Evolutionary conservation across 768 basidiomycete species (phyloP), one percentile per base, ranked within the genome.

Genomic region (Agrocybe praecox): DNA sequence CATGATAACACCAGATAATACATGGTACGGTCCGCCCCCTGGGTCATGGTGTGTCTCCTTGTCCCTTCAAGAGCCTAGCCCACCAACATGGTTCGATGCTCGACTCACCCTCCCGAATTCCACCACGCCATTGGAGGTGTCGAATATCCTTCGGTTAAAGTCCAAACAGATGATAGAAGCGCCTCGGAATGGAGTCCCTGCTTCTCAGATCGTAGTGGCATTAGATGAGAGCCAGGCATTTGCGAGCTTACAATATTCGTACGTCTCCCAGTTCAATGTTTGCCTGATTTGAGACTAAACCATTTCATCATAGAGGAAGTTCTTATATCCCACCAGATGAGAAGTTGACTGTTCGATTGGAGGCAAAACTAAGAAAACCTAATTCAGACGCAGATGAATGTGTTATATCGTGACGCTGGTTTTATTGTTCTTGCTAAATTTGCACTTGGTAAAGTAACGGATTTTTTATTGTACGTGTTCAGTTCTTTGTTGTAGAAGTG

Each of bases 1-100:
- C 61, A 55, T 63, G 17, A 70, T 78, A 29, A 59, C 46, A 33
- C 52, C 55, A 1, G 64, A 62, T 10, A 45, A 57, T n/a, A 50
- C 33, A 15, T 63, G 56, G 56, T 53, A 59, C 12, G 65, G 64
- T 9, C 65, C 67, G 1, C 68, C 67, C 3, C 70, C 69, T n/a
- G 78, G 78, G 9, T 70, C 77, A 3, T 81, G 80, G 85, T 75
- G 79, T 22, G 69, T 86, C 23, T 70, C 77, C 3, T 75, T 88
- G 2, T 75, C 76, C 1, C 66, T 88, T 6, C 74, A 81, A 11
- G 81, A 84, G 50, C 74, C 83, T 49, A 86, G 85, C 49, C 79
- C 84, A 0, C 81, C 87, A 1, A 83, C 85, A 0, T 84, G 77
- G 68, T 61, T 88, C 40, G 80, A 87, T 59, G 80, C 82, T 0